These are phyloP conservation scores for Leishmania aethiopica DNA, from an alignment of 208 protist genomes.

Conservation along the genomic window DNA sequence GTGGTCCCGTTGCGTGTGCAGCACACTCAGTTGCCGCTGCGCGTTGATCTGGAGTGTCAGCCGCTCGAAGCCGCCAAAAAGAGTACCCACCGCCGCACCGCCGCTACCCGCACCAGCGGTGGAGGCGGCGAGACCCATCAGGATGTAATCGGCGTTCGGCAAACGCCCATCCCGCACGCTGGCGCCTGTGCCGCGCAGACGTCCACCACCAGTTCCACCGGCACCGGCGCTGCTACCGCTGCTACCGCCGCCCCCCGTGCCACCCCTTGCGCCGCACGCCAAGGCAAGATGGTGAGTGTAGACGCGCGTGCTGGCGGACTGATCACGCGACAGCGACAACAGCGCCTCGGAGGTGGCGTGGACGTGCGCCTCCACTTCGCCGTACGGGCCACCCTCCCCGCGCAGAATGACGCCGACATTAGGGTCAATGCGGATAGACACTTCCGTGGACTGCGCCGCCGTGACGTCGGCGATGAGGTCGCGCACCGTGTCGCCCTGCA, in stretches of 20 bases:
- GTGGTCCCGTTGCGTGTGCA: constrained; percentile 67
- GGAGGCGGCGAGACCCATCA: constrained; percentile 23
- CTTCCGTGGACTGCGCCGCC: constrained; percentile 61
- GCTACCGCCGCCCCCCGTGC: constrained; percentile 5
- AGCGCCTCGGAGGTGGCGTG: constrained; percentile 44
- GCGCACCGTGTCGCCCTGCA: constrained; percentile 61
- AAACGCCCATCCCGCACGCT: constrained; percentile 60
- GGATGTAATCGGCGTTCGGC: constrained; percentile 28
- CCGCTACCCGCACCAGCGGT: constrained; percentile 2
- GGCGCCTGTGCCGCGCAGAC: background rate
- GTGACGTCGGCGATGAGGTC: constrained; percentile 65
- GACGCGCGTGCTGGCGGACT: constrained; percentile 52
- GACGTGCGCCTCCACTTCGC: constrained; percentile 53
- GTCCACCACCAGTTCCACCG: constrained; percentile 5
- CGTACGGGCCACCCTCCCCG: constrained; percentile 58
- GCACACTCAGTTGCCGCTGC: constrained; percentile 66
- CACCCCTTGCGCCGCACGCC: constrained; percentile 50
- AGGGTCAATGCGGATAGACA: constrained; percentile 38
- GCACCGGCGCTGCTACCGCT: constrained; percentile 7
- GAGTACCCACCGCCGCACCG: constrained; percentile 2
- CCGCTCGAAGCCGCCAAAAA: constrained; percentile 71
- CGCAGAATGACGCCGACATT: constrained; percentile 50
- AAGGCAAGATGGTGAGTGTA: constrained; percentile 66
- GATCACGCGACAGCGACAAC: constrained; percentile 31
- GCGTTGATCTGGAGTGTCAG: constrained; percentile 79